A percentile compares a stretch with the other conserved stretches of the same genome.
These are phyloP conservation scores for Thielaviopsis euricoi DNA, from an alignment of 2,329 filamentous ascomycete genomes.

Conservation along the genomic window DNA sequence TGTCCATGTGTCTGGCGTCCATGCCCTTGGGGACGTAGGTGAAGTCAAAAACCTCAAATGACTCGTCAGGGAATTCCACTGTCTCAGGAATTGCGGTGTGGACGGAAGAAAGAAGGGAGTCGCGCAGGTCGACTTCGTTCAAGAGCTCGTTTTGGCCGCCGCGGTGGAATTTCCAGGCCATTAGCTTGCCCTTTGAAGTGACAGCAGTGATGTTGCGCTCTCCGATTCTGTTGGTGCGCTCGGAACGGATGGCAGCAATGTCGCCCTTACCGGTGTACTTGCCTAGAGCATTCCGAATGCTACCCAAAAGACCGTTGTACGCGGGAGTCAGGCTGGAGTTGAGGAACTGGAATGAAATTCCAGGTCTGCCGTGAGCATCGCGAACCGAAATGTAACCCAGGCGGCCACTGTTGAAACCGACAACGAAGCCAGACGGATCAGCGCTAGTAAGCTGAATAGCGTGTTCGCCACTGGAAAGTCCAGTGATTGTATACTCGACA, in stretches of 20 bases:
- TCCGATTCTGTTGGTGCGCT: constrained; percentile 53
- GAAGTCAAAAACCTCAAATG: constrained; percentile 67
- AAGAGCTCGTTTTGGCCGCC: constrained; percentile 66
- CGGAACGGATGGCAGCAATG: constrained; percentile 63
- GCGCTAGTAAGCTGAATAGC: constrained; percentile 65
- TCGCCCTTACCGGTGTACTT: constrained; percentile 57
- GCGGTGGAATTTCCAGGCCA: constrained; percentile 79
- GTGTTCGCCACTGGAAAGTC: constrained; percentile 63
- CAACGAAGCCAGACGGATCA: constrained; percentile 70
- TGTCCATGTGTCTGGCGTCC: constrained; percentile 31
- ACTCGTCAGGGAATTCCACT: constrained; percentile 33
- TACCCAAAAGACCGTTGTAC: constrained; percentile 58
- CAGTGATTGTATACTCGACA: constrained; percentile 56
- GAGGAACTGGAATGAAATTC: constrained; percentile 63
- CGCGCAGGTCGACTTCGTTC: constrained; percentile 53
- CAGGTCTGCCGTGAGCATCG: constrained; percentile 73
- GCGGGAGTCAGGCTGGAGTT: constrained; percentile 40
- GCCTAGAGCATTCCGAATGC: constrained; percentile 59
- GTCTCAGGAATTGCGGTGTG: constrained; percentile 34
- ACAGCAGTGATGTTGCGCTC: constrained; percentile 73
- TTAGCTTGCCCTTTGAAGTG: constrained; percentile 60
- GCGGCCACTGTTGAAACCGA: constrained; percentile 72
- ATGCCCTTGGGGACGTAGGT: constrained; percentile 44
- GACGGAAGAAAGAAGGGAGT: constrained; percentile 45
- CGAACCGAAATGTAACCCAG: constrained; percentile 74